These are phyloP conservation scores for Vicia faba DNA, from an alignment of 306 rosid genomes.

Conservation along the genomic window DNA sequence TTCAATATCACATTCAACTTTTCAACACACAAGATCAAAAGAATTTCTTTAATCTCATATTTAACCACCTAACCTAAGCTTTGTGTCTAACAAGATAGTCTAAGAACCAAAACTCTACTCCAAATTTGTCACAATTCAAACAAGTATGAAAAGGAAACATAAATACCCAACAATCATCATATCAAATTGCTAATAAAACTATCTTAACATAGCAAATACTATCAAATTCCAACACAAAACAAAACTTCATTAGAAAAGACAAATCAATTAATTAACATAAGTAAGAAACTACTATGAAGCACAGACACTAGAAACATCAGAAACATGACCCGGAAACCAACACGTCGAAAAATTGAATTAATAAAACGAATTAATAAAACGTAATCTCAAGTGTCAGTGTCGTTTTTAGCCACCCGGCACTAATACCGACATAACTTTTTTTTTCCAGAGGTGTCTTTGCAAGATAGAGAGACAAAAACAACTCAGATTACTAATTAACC, in stretches of 20 bases:
- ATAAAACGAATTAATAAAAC: no score
- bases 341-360: no score
- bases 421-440: no score
- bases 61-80: slow-evolving; percentile 12
- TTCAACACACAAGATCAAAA: background rate
- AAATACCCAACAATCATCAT: slow-evolving; percentile 5
- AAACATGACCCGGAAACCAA: no score
- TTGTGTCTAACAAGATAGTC: background rate
- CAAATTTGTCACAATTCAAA: slow-evolving; percentile 7
- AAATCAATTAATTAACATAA: background rate
- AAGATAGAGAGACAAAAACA: background rate
- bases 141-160: slow-evolving; percentile 1
- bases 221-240: slow-evolving; percentile 30
- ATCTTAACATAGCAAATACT: background rate
- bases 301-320: background rate
- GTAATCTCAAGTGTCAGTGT: no score
- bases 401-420: no score
- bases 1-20: slow-evolving; percentile 20
- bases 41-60: slow-evolving; percentile 9
- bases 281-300: background rate
- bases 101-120: slow-evolving; percentile 23
- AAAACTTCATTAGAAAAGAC: background rate
- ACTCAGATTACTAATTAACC: slow-evolving; percentile 4
- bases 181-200: background rate
- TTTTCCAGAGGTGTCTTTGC: no score